phyloP scores from a whole-genome alignment of 805 yeast species.

The Zygoascus biomembranicola region DNA sequence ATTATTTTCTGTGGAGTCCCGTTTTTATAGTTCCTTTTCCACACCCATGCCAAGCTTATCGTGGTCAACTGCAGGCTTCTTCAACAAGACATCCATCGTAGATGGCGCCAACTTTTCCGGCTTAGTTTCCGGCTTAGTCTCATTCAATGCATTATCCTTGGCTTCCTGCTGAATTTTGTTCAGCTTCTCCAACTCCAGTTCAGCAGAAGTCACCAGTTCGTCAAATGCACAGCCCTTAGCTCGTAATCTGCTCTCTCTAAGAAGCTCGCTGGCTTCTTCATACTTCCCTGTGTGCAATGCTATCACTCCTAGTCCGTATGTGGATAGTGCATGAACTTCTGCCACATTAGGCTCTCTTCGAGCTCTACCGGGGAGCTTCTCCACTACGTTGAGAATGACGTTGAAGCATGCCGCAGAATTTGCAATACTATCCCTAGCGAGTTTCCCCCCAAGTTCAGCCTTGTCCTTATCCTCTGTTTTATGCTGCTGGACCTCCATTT shows the following conservation, averaged over 20 bases:
- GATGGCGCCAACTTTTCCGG: background rate
- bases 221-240: constrained; percentile 60
- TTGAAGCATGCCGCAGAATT: constrained; percentile 33
- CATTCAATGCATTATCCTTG: background rate
- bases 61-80: background rate
- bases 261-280: constrained; percentile 48
- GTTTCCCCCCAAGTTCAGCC: background rate
- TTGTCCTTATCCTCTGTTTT: constrained; percentile 1
- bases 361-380: constrained; percentile 31
- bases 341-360: constrained; percentile 38
- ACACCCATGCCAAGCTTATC: too few species aligned
- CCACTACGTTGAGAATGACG: constrained; percentile 36
- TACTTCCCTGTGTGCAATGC: constrained; percentile 51
- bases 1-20: background rate
- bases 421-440: constrained; percentile 22
- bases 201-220: constrained; percentile 56
- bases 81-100: background rate
- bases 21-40: background rate
- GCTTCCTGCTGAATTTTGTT: background rate
- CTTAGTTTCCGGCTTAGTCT: background rate
- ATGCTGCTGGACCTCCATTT: constrained; percentile 43
- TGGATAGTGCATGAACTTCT: constrained; percentile 69
- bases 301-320: constrained; percentile 80
- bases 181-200: constrained; percentile 43
- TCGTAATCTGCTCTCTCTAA: constrained; percentile 62